These are phyloP conservation scores for Oryza meridionalis DNA, from an alignment of 176 grass and related monocot genomes.

Conservation along the genomic window DNA sequence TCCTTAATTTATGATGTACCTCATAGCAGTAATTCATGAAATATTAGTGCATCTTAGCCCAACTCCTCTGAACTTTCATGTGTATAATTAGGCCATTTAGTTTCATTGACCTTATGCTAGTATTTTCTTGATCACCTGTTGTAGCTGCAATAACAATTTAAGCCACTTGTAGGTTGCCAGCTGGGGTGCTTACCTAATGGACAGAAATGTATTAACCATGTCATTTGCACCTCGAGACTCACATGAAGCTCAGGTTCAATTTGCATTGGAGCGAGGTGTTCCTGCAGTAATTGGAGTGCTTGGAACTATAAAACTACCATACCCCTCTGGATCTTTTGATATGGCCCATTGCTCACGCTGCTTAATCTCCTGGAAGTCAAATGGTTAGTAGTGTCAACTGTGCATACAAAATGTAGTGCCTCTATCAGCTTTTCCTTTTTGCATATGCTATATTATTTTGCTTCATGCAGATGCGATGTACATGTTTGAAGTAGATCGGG, in stretches of 20 bases:
- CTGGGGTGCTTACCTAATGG: conserved; percentile 81
- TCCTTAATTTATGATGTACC: conserved; percentile 22
- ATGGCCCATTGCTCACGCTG: conserved; percentile 86
- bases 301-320: conserved; percentile 82
- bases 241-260: conserved; percentile 74
- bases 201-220: conserved; percentile 84
- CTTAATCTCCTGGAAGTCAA: conserved; percentile 73
- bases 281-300: conserved; percentile 84
- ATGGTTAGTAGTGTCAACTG: conserved; percentile 55
- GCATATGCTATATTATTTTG: conserved; percentile 20
- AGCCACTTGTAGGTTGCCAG: conserved; percentile 57
- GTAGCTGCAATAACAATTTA: conserved; percentile 36
- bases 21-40: conserved; percentile 32
- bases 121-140: conserved; percentile 25
- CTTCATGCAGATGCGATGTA: conserved; percentile 75
- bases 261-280: conserved; percentile 82
- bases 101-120: conserved; percentile 8
- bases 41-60: conserved; percentile 1
- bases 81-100: neutral
- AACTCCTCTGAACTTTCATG: conserved; percentile 18
- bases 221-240: conserved; percentile 82
- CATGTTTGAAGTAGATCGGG: conserved; percentile 87
- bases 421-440: neutral
- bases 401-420: conserved; percentile 1
- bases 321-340: conserved; percentile 77